Evolutionary conservation across 371 early-diverging fungal genomes (phyloP), one percentile per base, ranked within the genome.

Genomic region (Mucor plumbeus): DNA sequence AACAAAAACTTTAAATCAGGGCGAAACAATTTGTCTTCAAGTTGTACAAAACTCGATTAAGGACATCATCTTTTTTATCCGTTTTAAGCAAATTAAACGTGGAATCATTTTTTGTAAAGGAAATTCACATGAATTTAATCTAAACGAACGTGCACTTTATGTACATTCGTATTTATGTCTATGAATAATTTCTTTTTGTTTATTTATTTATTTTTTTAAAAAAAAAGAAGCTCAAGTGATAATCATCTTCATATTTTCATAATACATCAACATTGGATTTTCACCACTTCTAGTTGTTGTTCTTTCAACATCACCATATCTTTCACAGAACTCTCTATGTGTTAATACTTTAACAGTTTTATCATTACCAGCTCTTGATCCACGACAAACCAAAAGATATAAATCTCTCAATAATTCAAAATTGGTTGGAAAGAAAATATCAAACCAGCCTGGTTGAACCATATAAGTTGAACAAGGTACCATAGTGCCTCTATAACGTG

Each of bases 391-490:
- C 15, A 73, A 43, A 15, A 77, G 61, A 77, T 97, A 95, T 73
- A 96, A 76, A 19, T 87, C 85, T 65, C 76, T 70, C 71, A 95
- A 65, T 38, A 92, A 73, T 68, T 91, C 92, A 83, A 97, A 97
- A 72, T 97, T 88, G n/a, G 95, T 95, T 1, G 98, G 97, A 76
- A 96, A 97, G 69, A 96, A 94, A 35, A 96, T 94, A 74, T 96
- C 97, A 77, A 95, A 97, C 88, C 89, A 94, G 11, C 98, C 98
- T 1, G 95, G 97, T 71, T 91, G 90, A 13, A 97, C 94, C 73
- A 94, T 85, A 67, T 94, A 95, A 0, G 96, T 94, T 21, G 92
- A 86, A 67, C 94, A 94, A 10, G 97, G 92, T 7, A 96, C 90
- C 94, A 95, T 96, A 7, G 80, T 82, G 0, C 91, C 88, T 47